phyloP scores from a whole-genome alignment of 441 rosid genomes.

The Adansonia madagascariensis region DNA sequence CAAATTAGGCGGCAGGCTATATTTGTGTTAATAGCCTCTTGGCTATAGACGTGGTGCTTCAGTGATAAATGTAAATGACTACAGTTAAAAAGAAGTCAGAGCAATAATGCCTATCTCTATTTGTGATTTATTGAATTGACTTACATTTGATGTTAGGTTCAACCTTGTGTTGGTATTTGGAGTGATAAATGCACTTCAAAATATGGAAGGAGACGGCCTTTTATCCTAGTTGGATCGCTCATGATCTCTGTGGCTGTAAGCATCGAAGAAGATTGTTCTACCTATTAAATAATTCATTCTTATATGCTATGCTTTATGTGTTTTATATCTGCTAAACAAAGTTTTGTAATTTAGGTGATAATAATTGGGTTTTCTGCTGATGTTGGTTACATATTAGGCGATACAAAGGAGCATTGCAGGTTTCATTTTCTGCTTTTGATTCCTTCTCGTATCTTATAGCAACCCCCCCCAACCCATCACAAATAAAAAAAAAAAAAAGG shows the following conservation, averaged over 20 bases:
- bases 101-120: constrained; percentile 20
- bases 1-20: background rate
- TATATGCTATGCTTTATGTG: constrained; percentile 18
- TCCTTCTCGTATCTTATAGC: constrained; percentile 26
- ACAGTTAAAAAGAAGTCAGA: background rate
- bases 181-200: constrained; percentile 91
- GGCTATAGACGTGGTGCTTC: background rate
- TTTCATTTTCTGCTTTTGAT: constrained; percentile 35
- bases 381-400: constrained; percentile 85
- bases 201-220: constrained; percentile 88
- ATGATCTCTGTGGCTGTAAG: constrained; percentile 87
- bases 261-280: constrained; percentile 23
- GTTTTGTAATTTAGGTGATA: constrained; percentile 81
- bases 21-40: background rate
- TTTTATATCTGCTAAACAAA: constrained; percentile 50
- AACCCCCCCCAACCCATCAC: background rate
- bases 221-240: constrained; percentile 82
- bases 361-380: constrained; percentile 98
- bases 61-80: constrained; percentile 6
- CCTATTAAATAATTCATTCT: constrained; percentile 20
- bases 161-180: constrained; percentile 97
- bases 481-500: background rate
- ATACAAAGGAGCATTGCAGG: constrained; percentile 95
- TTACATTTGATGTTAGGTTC: constrained; percentile 60
- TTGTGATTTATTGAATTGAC: constrained; percentile 19